Evolutionary conservation across 2,329 filamentous ascomycete genomes (phyloP), one percentile per base, ranked within the genome.

Genomic region (Cladophialophora immunda): DNA sequence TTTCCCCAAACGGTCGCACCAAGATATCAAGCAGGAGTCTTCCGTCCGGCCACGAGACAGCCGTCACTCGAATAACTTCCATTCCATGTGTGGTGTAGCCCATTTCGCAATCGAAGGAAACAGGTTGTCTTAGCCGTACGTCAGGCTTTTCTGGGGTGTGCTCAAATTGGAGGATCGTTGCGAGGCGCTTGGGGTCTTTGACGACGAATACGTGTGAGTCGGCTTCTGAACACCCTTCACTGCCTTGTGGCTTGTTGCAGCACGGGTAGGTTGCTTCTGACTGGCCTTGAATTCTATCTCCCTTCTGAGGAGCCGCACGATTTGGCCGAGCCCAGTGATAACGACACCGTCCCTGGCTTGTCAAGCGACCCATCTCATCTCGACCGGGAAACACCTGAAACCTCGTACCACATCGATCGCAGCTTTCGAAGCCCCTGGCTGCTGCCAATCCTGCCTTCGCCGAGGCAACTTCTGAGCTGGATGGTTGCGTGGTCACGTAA

Each of bases 81-180:
- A 98, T 82, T 0, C 96, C 95, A 58, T 90, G 79, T 0, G 92
- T 92, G 0, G 96, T 99, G 76, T 97, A 98, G 4, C 92, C 92
- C 95, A 99, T 99, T 76, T 99, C 95, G 74, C 95, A 98, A 77
- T 99, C 95, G 74, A 99, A 94, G 70, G 89, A 91, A 11, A 98
- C 88, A 4, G 72, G 69, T 29, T 27, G 55, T 55, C 53, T 58
- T 1, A 55, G 32, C 11, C 52, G 53, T 17, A 55, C 62, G 63
- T 67, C 62, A 13, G 55, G 41, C 27, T 93, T 93, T 13, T 83
- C 79, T 0, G 94, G 94, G 0, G 95, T 98, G 68, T 87, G 80
- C 64, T 88, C 85, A 76, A 96, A 99, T 59, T 94, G 93, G 73
- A 96, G 84, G 2, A 94, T 81, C 0, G 89, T 82, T 0, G 93